Base-by-base conservation (phyloP, 495 filamentous ascomycete species). In the Alectoria sarmentosa region DNA sequence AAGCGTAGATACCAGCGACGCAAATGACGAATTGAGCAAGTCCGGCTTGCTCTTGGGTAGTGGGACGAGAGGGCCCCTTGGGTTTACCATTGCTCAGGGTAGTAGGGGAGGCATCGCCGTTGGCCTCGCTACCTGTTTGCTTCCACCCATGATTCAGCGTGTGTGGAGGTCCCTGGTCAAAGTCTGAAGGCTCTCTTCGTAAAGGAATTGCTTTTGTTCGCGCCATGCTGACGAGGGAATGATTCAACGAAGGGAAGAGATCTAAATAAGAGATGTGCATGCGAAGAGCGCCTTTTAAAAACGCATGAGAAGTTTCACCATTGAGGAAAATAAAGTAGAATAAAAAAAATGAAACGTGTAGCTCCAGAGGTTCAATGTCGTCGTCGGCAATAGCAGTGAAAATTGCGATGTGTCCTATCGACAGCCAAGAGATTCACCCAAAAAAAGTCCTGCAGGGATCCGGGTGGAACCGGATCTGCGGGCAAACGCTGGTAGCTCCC, bases 1-100 rank as follows among this genome's bases (percentile, higher is more conserved):
- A 93, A 42, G 85, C 89, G 73, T 98, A 98, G 66, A 98, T 98
- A 58, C 94, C 94, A 28, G 87, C 88, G 30, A 96, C 90, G 70
- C 92, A 95, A 63, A 96, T 84, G 54, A 90, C 74, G 58, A 98
- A 85, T 71, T 96, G 88, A 73, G 85, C 75, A 52, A 90, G 61
- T 11, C 84, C 83, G 14, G 83, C 77, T 64, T 76, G 70, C 70
- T 78, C 61, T 76, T 77, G 62, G 46, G 73, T 69, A 36, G 69
- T 69, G 32, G 74, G 69, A 30, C 70, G 72, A 32, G 65, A 46
- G 32, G 73, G 76, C 8, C 63, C 71, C 57, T 73, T 69, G 49
- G 70, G 71, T 46, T 58, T 73, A 48, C 79, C 82, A 71, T 84
- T 82, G 39, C 69, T 69, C 32, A 63, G 49, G 32, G 60, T 52